Evolutionary conservation across 108 stramenopile species (phyloP).

Genomic region (Nannochloropsis gaditana): DNA sequence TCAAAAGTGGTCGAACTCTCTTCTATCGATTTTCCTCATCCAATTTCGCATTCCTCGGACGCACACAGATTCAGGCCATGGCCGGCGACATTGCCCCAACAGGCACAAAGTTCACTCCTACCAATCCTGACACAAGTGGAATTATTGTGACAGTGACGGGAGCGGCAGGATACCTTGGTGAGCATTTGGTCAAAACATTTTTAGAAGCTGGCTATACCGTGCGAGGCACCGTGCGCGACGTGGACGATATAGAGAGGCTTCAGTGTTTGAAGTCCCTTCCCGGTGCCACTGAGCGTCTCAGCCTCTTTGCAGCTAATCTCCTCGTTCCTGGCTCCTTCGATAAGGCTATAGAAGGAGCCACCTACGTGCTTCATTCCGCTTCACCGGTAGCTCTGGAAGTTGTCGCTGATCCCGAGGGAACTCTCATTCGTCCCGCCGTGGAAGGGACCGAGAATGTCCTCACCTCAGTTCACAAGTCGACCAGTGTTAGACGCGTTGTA

Average conservation of each 20-base stretch:
- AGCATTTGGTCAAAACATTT: not conserved
- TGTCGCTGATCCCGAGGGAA: constrained; percentile 25
- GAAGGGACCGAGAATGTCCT: constrained; percentile 50
- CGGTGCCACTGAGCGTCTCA: constrained; percentile 48
- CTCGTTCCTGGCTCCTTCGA: constrained; percentile 40
- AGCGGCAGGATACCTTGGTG: constrained; percentile 14
- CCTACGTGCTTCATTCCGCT: constrained; percentile 41
- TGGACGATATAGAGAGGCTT: not conserved
- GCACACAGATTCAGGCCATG: too few species aligned
- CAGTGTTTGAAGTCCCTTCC: constrained; percentile 27
- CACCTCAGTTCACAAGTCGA: constrained; percentile 1
- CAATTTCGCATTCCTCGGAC: too few species aligned
- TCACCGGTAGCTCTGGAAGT: constrained; percentile 38
- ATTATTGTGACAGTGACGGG: constrained; percentile 10
- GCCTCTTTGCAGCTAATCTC: constrained; percentile 36
- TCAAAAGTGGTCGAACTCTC: too few species aligned
- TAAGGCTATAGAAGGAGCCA: constrained; percentile 40
- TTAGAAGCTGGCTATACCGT: constrained; percentile 10
- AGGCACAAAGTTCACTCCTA: not conserved
- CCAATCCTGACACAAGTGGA: not conserved
- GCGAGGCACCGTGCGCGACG: not conserved
- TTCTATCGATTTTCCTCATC: too few species aligned
- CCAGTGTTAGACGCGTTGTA: constrained; percentile 11
- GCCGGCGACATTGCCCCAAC: too few species aligned
- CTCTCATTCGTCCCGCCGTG: constrained; percentile 49